Base-by-base conservation (phyloP, 139 green algal species). In the Limnomonas spitsbergensis region DNA sequence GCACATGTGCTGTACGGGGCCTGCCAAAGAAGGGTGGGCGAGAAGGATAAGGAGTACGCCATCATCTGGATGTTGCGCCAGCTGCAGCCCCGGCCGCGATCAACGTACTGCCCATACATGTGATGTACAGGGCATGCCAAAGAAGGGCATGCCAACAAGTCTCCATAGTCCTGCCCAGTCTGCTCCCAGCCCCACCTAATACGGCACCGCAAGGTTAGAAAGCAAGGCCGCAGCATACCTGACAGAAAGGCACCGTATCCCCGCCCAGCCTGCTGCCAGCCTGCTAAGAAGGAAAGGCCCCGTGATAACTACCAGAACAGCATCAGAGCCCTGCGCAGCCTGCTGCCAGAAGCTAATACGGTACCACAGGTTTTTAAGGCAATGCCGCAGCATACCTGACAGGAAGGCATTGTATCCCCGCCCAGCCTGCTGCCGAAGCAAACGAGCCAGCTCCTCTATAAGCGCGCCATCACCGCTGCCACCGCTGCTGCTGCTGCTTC, bases 51-150 rank as follows among this genome's bases (percentile, higher is more conserved):
- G 20, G 20, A 34, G 39, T 36, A 83, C 4, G 42, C 4, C 73
- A 66, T 47, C 77, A 88, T 93, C 80, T 93, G 89, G 4, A 93
- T 88, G 81, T 96, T 96, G 47, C 90, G 83, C 78, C 84, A 96
- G 31, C 92, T 92, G 78, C 91, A 95, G 53, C 88, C 86, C 84
- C 87, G 94, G 26, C 88, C 89, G 4, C 68, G 78, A 79, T 94
- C 87, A 7, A n/a, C 53, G 31, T 66, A 26, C 35, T 37, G 4
- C 70, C 24, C 2, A 35, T 37, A 76, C 39, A 40, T 42, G 14
- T 61, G 47, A 61, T n/a, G 20, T 29, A 61, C 47, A 61, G 47
- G 47, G 20, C 47, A 61, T 14, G 14, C 20, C 47, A 61, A 61
- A 61, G 14, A 61, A 61, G 14, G 20, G 47, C 47, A 61, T 14